phyloP scores from a whole-genome alignment of 768 basidiomycete species.

The Nidula microcarpa region DNA sequence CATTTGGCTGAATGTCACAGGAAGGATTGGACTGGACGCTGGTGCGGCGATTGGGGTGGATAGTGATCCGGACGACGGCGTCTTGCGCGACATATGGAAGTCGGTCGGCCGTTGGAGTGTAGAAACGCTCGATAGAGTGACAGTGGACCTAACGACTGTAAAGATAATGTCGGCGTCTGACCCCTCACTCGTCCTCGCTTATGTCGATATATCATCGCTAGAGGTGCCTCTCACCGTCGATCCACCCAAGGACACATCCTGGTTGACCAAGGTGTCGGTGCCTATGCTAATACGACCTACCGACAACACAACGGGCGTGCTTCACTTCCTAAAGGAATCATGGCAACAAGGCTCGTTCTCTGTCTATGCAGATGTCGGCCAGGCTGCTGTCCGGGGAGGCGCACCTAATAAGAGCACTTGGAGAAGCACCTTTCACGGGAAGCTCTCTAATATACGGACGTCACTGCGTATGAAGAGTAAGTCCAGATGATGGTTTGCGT shows the following conservation, averaged over 20 bases:
- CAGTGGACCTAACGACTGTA: constrained; percentile 52
- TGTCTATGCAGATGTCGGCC: constrained; percentile 37
- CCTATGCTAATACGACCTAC: constrained; percentile 53
- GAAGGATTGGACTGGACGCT: constrained; percentile 64
- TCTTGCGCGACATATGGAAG: constrained; percentile 55
- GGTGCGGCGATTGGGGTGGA: constrained; percentile 58
- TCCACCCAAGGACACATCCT: constrained; percentile 47
- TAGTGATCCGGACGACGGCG: constrained; percentile 35
- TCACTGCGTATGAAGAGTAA: constrained; percentile 50
- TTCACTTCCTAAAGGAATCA: constrained; percentile 50
- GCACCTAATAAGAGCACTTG: constrained; percentile 29
- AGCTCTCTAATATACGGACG: constrained; percentile 42
- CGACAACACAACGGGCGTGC: constrained; percentile 41
- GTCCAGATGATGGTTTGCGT: constrained; percentile 15
- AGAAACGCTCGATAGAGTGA: constrained; percentile 47
- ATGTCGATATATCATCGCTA: constrained; percentile 44
- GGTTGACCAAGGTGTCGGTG: constrained; percentile 55
- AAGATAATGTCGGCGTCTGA: constrained; percentile 42
- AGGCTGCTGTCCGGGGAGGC: constrained; percentile 52
- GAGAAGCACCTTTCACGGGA: constrained; percentile 36
- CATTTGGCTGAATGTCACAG: constrained; percentile 57
- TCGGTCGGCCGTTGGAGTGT: constrained; percentile 68
- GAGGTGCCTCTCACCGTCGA: constrained; percentile 54
- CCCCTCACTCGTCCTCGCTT: constrained; percentile 37
- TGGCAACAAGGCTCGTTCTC: constrained; percentile 54